Conservation (phyloP, 1,284 basidiomycete genomes). For the Boletus semigastroideus region DNA sequence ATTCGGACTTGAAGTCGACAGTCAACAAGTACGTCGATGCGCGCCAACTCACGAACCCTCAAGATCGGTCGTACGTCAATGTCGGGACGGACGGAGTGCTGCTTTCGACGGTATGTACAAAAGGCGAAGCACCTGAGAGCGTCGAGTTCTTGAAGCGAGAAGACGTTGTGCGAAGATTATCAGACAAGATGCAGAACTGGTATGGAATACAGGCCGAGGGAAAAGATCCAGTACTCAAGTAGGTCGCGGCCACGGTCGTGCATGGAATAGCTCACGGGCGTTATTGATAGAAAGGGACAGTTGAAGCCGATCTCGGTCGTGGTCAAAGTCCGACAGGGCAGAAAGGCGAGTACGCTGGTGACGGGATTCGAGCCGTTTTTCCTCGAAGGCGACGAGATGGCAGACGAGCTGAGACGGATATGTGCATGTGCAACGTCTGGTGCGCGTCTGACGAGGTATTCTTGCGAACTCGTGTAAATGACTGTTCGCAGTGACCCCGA, state of each 20-base stretch:
- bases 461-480: neutral
- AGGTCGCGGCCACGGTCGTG: conserved; percentile 18
- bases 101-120: conserved; percentile 47
- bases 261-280: conserved; percentile 1
- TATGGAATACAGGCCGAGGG: conserved; percentile 56
- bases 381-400: conserved; percentile 68
- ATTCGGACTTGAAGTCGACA: conserved; percentile 51
- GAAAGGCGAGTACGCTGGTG: conserved; percentile 75
- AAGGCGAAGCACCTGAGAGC: conserved; percentile 37
- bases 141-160: conserved; percentile 68
- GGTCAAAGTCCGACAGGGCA: conserved; percentile 72
- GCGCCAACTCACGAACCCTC: conserved; percentile 63
- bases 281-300: conserved; percentile 64
- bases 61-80: conserved; percentile 69
- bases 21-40: conserved; percentile 63
- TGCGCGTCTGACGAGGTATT: conserved; percentile 28
- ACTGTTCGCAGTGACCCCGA: conserved; percentile 48
- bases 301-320: conserved; percentile 67
- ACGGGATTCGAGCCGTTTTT: conserved; percentile 78
- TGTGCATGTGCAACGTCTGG: conserved; percentile 81
- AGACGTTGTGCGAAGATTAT: conserved; percentile 56
- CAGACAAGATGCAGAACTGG: conserved; percentile 72
- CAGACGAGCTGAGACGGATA: conserved; percentile 72
- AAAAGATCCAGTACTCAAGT: conserved; percentile 57
- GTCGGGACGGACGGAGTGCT: conserved; percentile 55